Evolutionary conservation across 345 rosid genomes (phyloP).

Genomic region (Eutrema yunnanense): DNA sequence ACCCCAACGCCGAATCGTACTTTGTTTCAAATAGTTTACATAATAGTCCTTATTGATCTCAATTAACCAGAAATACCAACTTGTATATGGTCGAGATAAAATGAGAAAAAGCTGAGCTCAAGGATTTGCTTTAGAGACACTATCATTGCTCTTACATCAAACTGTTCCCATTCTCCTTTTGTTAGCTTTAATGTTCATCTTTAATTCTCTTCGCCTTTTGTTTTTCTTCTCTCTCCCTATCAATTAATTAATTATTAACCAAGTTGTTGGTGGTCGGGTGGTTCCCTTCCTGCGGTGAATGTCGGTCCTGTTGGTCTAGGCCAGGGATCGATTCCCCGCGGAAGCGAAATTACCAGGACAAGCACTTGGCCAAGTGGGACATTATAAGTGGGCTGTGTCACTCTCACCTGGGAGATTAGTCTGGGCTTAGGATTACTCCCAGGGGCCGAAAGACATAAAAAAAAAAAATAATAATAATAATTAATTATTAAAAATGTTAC

Average conservation of each 20-base stretch:
- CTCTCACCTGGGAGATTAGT: too few species aligned
- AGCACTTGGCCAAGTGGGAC: too few species aligned
- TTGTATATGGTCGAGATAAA: not conserved
- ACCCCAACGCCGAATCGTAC: conserved; percentile 23
- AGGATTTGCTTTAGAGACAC: conserved; percentile 25
- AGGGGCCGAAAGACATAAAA: too few species aligned
- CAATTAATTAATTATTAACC: not conserved
- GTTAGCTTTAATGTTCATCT: conserved; percentile 16
- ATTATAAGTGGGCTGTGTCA: too few species aligned
- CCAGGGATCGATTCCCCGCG: too few species aligned
- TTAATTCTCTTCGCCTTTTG: conserved; percentile 5
- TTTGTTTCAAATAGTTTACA: conserved; percentile 7
- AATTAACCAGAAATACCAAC: not conserved
- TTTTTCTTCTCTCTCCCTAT: not conserved
- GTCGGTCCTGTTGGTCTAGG: too few species aligned
- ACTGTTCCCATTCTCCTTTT: conserved; percentile 27
- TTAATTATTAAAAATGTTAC: conserved; percentile 8
- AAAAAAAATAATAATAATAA: too few species aligned
- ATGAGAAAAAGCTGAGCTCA: conserved; percentile 14
- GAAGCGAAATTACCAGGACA: too few species aligned
- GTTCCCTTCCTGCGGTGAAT: too few species aligned
- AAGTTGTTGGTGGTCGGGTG: too few species aligned
- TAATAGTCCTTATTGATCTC: conserved; percentile 2
- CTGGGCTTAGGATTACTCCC: too few species aligned
- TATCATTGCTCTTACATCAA: conserved; percentile 30